Evolutionary conservation across 495 filamentous ascomycete species (phyloP), one percentile per base, ranked within the genome.

Genomic region (Aspergillus panamensis): DNA sequence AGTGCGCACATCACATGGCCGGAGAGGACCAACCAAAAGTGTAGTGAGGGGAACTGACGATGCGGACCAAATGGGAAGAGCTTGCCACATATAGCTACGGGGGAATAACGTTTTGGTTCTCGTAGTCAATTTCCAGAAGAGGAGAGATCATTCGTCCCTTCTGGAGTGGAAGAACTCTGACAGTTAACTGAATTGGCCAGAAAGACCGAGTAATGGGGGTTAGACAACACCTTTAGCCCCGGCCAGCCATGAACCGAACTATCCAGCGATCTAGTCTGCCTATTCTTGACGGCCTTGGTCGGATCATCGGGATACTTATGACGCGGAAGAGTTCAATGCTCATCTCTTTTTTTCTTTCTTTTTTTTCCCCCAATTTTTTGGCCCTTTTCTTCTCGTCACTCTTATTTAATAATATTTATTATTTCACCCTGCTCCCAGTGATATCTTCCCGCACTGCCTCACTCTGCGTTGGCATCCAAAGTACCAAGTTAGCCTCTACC

Each of bases 401-500:
- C 9, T 45, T 45, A 20, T 45, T 45, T 17, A 10, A 8, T 16
- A 13, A 19, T 45, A 5, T 16, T n/a, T 30, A 31, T n/a, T 55
- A 25, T 8, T 55, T 29, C 31, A 33, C 53, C 58, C 19, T 44
- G 59, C 48, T 53, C 59, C 59, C 59, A 55, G 62, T 51, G 40
- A 58, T 57, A 44, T 31, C 8, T 19, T 59, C 49, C 54, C 59
- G 62, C 62, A 64, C 59, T 55, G 59, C 62, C 62, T 65, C 56
- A 65, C 51, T 61, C 47, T 37, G 39, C 48, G 48, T 53, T 56
- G 51, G 60, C 62, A 61, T 64, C 48, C 5, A 5, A 25, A 25
- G 25, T 25, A 25, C 25, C 25, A 25, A 25, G 25, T 2, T 25
- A 25, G 25, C 25, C 5, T 25, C n/a, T 2, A 25, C 25, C 25